A percentile compares a stretch with the other conserved stretches of the same genome.
Conservation (phyloP, 257 asterid genomes). For the Paulownia fortunei region DNA sequence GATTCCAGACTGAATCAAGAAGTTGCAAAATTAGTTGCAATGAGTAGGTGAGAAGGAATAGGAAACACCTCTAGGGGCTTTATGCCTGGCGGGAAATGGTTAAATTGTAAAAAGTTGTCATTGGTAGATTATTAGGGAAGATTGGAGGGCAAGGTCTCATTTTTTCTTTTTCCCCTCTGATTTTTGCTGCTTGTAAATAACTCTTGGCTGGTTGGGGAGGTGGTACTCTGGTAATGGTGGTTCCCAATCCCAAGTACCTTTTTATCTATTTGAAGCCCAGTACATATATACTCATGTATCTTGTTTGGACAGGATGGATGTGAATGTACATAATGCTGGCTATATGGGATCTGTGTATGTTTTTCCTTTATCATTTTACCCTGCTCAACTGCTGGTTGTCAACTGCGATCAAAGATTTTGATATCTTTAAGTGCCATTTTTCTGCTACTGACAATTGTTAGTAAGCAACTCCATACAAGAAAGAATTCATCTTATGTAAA, state of each 20-base stretch:
- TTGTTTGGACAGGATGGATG: constrained; percentile 15
- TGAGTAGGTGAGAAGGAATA: constrained; percentile 33
- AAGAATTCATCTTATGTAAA: no score
- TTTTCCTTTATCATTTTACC: background rate
- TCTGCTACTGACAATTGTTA: no score
- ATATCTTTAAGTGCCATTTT: no score
- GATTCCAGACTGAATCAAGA: constrained; percentile 31
- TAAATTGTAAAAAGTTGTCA: constrained; percentile 37
- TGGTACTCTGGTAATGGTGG: no score
- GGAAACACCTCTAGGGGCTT: constrained; percentile 27
- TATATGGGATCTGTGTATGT: background rate
- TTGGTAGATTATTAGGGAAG: constrained; percentile 14
- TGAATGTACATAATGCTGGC: constrained; percentile 12
- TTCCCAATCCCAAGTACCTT: background rate
- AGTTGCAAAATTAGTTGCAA: constrained; percentile 30
- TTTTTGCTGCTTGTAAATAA: constrained; percentile 46
- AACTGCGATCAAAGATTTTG: no score
- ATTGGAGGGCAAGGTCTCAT: constrained; percentile 16
- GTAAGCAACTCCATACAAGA: no score
- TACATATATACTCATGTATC: constrained; percentile 15
- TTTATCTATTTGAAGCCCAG: background rate
- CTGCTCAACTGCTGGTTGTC: background rate
- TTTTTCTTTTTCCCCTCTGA: constrained; percentile 7
- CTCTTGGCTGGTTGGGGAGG: constrained; percentile 10
- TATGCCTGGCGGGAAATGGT: constrained; percentile 30